Base-by-base conservation (phyloP, 1,139 yeast genomes). In the Yamadazyma atlantica region DNA sequence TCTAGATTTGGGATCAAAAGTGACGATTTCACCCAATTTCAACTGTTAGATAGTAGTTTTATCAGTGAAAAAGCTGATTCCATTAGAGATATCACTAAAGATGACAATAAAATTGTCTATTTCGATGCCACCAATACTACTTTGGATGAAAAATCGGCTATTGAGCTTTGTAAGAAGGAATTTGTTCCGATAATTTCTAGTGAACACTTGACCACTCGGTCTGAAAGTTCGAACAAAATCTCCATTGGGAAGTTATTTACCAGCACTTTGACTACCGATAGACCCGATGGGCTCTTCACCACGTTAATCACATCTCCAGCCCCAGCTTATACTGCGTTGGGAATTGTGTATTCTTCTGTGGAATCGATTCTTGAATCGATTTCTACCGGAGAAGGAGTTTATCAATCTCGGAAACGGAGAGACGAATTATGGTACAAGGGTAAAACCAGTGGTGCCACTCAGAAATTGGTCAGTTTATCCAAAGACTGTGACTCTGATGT, bases 401-500 rank as follows among this genome's bases (percentile, higher is more conserved):
- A 92, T 63, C 97, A 86, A 62, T 88, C 96, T 4, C 82, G 98
- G 51, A 82, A 83, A 48, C 78, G 88, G 48, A 82, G 84, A 43
- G 88, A 94, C 17, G 76, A 69, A 42, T 73, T 92, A 42, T 92
- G 99, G 98, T 86, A 85, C 62, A 92, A 92, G 62, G 99, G 98
- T 27, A 85, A 85, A 41, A 86, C 96, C 4, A 85, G 95, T 24
- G 98, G 98, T 9, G 96, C 96, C 36, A 87, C 95, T 1, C 98
- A 92, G 63, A 72, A 71, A 48, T 71, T 92, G 38, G 51, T 85
- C 19, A 64, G 71, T 32, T 60, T 92, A 41, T 83, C 80, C 37
- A 64, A 78, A 46, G 99, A 94, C 62, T 92, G 99, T 61, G 99
- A 92, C 62, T 80, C 85, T 33, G 98, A 92, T 58, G 87, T 95